A percentile compares a stretch with the other conserved stretches of the same genome.
phyloP scores from a whole-genome alignment of 345 rosid genomes.

The Syzygium grande region DNA sequence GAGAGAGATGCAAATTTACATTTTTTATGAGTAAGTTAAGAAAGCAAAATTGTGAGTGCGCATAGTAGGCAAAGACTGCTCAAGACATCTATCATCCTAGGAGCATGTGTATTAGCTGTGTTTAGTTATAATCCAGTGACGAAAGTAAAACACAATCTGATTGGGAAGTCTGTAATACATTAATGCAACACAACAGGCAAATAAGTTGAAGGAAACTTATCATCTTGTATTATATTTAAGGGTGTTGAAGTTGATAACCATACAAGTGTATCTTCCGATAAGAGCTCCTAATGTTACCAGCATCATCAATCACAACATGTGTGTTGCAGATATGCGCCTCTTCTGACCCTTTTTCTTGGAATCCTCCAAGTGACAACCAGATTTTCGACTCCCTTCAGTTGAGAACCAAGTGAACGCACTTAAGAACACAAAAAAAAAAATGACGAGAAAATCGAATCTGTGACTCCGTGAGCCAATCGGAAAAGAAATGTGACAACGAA shows the following conservation, averaged over 20 bases:
- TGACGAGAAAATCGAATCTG: background rate
- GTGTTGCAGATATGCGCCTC: constrained; percentile 68
- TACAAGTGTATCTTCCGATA: constrained; percentile 83
- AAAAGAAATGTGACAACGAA: background rate
- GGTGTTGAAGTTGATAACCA: background rate
- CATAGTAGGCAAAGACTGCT: background rate
- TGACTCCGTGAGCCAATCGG: background rate
- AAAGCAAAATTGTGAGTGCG: background rate
- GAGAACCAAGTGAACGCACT: background rate
- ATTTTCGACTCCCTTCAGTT: constrained; percentile 56
- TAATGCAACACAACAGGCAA: background rate
- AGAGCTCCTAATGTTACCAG: constrained; percentile 57
- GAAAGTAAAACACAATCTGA: background rate
- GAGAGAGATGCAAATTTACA: background rate
- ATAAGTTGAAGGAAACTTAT: background rate
- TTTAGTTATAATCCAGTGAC: background rate
- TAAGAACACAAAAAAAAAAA: background rate
- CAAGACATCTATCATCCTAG: background rate
- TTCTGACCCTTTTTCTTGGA: constrained; percentile 75
- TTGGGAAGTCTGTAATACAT: background rate
- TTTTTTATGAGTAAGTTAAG: background rate
- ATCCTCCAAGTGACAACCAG: constrained; percentile 95
- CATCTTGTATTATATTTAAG: background rate
- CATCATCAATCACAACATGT: constrained; percentile 74
- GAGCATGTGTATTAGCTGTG: background rate